phyloP scores from a whole-genome alignment of 257 asterid genomes.

The Anisodus acutangulus region DNA sequence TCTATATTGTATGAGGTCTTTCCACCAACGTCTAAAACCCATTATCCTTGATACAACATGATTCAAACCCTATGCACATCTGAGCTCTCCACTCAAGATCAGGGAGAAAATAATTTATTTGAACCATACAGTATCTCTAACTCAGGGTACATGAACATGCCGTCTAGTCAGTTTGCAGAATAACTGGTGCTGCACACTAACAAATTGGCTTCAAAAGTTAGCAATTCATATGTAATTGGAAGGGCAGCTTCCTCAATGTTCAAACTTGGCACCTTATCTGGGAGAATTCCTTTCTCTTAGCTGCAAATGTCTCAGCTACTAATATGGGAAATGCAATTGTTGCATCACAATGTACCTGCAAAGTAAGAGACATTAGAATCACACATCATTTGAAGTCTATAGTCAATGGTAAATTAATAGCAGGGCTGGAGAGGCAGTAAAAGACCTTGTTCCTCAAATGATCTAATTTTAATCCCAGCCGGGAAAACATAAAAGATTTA shows the following conservation, averaged over 20 bases:
- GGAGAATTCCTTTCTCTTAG: conserved; percentile 37
- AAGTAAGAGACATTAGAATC: neutral
- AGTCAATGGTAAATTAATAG: neutral
- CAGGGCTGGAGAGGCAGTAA: neutral
- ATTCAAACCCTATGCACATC: conserved; percentile 2
- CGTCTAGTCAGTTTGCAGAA: neutral
- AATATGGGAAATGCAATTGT: conserved; percentile 88
- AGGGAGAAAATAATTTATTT: neutral
- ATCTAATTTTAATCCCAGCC: neutral
- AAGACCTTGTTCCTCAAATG: neutral
- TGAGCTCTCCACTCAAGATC: neutral
- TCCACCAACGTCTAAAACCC: neutral
- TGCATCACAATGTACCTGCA: conserved; percentile 94
- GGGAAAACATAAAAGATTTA: neutral
- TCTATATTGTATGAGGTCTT: neutral
- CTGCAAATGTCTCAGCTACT: conserved; percentile 89
- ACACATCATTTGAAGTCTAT: neutral
- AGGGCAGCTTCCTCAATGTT: neutral
- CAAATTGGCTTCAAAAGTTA: neutral
- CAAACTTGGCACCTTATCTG: conserved; percentile 7
- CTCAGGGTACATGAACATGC: neutral
- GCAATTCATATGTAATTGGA: neutral
- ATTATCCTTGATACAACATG: neutral
- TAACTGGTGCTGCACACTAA: neutral
- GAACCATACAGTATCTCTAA: neutral